Conservation (phyloP, 1,139 yeast genomes). For the Pneumocystis canis region DNA sequence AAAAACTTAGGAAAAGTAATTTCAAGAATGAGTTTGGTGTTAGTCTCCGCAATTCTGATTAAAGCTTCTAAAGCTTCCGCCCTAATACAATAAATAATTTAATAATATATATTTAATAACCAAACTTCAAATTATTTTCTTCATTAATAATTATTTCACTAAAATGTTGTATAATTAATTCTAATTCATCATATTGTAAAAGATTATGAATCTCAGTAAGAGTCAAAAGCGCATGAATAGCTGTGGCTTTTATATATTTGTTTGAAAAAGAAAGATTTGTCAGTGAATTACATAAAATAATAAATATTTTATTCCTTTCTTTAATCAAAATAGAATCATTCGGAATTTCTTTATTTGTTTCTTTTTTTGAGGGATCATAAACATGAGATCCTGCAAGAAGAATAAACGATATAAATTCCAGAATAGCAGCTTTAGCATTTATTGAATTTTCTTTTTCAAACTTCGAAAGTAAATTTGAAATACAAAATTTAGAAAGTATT, state of each 20-base stretch:
- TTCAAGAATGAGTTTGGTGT: slow-evolving; percentile 38
- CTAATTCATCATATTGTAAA: slow-evolving; percentile 40
- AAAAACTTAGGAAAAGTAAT: slow-evolving; percentile 48
- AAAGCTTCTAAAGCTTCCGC: slow-evolving; percentile 39
- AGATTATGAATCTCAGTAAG: slow-evolving; percentile 35
- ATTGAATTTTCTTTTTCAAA: slow-evolving; percentile 27
- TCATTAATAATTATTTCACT: slow-evolving; percentile 44
- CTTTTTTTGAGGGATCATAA: slow-evolving; percentile 3
- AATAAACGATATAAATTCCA: slow-evolving; percentile 30
- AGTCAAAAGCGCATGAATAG: slow-evolving; percentile 49
- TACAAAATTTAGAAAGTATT: slow-evolving; percentile 28
- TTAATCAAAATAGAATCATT: not conserved
- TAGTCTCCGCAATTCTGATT: slow-evolving; percentile 31
- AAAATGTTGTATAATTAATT: slow-evolving; percentile 50
- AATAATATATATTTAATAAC: not conserved
- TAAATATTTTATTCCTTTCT: not conserved
- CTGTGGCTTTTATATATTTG: slow-evolving; percentile 28
- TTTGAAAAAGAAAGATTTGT: not conserved
- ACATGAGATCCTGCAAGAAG: not conserved
- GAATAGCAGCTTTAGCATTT: slow-evolving; percentile 44
- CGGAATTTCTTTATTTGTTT: not conserved
- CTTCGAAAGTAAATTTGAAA: slow-evolving; percentile 28
- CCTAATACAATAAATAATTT: slow-evolving; percentile 4
- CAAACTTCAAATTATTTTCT: slow-evolving; percentile 23
- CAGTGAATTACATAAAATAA: not conserved